Conservation (phyloP, 2,329 filamentous ascomycete species). For the Fusarium begoniae region DNA sequence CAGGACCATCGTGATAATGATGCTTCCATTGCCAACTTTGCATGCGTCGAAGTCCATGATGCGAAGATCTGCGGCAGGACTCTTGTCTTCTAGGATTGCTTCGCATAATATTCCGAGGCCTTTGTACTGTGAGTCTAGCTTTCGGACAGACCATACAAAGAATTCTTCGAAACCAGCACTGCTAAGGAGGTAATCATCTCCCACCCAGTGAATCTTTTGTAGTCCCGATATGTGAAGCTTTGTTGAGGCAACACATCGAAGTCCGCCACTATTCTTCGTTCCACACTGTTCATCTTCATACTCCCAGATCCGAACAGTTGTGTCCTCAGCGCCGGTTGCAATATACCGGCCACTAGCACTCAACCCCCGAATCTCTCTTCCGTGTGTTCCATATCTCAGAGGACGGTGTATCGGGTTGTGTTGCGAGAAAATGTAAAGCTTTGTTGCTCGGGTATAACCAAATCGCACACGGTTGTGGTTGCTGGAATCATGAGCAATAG, state of each 20-base stretch:
- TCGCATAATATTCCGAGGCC: slow-evolving; percentile 67
- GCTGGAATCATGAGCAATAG: slow-evolving; percentile 48
- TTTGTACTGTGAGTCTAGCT: slow-evolving; percentile 58
- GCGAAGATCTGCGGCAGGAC: slow-evolving; percentile 71
- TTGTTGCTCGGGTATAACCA: slow-evolving; percentile 78
- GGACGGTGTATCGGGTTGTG: slow-evolving; percentile 50
- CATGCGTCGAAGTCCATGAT: slow-evolving; percentile 80
- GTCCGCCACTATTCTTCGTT: slow-evolving; percentile 15
- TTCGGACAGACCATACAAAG: slow-evolving; percentile 78
- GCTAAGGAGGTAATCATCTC: slow-evolving; percentile 78
- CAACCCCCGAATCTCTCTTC: slow-evolving; percentile 78
- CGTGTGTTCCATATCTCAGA: slow-evolving; percentile 79
- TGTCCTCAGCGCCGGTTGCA: slow-evolving; percentile 79
- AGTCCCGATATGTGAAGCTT: slow-evolving; percentile 85
- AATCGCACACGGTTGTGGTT: slow-evolving; percentile 58
- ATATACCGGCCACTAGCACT: slow-evolving; percentile 54
- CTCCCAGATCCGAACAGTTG: slow-evolving; percentile 76
- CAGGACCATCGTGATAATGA: slow-evolving; percentile 76
- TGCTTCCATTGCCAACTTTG: slow-evolving; percentile 44
- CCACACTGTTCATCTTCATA: slow-evolving; percentile 44
- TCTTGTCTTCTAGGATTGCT: slow-evolving; percentile 61
- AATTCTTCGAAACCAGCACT: slow-evolving; percentile 91
- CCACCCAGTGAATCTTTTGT: slow-evolving; percentile 81
- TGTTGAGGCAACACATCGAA: slow-evolving; percentile 69
- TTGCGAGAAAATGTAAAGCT: slow-evolving; percentile 59